Conservation (phyloP, 192 early-diverging fungal species). For the Cetraspora pellucida region DNA sequence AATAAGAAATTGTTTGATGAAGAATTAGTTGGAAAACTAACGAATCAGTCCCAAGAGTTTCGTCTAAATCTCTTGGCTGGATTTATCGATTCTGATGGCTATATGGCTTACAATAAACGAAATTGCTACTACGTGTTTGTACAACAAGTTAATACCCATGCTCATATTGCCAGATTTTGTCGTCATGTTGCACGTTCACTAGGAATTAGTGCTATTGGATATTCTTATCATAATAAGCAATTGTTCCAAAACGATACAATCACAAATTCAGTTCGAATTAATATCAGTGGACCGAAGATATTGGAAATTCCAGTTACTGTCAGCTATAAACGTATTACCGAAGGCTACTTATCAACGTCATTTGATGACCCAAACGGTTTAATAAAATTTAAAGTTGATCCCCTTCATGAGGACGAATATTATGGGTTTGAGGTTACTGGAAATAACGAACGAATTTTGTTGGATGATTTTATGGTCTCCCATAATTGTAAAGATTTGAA, state of each 20-base stretch:
- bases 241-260: background rate
- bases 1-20: background rate
- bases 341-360: background rate
- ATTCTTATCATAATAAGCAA: background rate
- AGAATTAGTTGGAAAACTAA: background rate
- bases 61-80: background rate
- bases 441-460: background rate
- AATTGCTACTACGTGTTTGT: background rate
- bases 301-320: background rate
- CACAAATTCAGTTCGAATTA: background rate
- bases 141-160: background rate
- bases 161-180: background rate
- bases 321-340: background rate
- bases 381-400: background rate
- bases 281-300: background rate
- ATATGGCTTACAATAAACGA: background rate
- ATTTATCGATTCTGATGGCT: background rate
- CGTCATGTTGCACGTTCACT: background rate
- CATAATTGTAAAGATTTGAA: conserved; percentile 78
- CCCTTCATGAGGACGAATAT: background rate
- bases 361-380: background rate
- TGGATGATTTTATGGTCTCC: background rate
- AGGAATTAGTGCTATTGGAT: background rate
- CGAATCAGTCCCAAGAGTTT: background rate
- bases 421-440: background rate